Evolutionary conservation across 306 rosid genomes (phyloP).

Genomic region (Alnus rubra): DNA sequence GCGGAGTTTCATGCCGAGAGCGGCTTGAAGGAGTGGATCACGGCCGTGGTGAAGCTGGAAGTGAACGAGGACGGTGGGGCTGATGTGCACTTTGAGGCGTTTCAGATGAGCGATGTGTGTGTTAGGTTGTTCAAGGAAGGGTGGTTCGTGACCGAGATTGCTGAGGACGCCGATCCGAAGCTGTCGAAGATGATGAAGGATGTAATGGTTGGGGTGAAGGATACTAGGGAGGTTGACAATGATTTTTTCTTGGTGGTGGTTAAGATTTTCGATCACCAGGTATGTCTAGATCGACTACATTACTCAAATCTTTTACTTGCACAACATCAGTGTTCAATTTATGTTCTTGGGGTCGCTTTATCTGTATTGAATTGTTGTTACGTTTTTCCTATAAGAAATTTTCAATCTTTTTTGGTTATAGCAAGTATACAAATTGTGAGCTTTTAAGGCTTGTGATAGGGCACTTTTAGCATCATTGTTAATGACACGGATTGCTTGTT

Average conservation of each 20-base stretch:
- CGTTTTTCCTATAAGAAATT: background rate
- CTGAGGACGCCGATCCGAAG: constrained; percentile 78
- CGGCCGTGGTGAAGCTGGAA: constrained; percentile 87
- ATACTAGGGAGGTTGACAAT: constrained; percentile 83
- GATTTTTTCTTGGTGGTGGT: constrained; percentile 98
- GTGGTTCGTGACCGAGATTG: constrained; percentile 74
- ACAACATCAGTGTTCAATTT: background rate
- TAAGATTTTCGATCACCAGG: constrained; percentile 91
- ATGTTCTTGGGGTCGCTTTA: background rate
- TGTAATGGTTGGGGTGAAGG: constrained; percentile 93
- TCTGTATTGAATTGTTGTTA: background rate
- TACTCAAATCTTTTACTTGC: background rate
- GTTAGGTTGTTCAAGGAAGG: constrained; percentile 75
- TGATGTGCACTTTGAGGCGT: constrained; percentile 92
- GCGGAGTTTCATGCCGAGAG: constrained; percentile 90
- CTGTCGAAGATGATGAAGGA: constrained; percentile 85
- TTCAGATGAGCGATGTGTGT: constrained; percentile 96
- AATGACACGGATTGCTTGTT: background rate
- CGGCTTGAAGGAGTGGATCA: constrained; percentile 94
- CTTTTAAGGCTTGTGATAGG: constrained; percentile 1
- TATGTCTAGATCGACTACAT: constrained; percentile 16
- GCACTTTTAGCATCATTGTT: background rate
- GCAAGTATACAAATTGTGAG: background rate
- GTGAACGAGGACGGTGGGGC: constrained; percentile 82
- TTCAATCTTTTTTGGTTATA: background rate